Base-by-base conservation (phyloP, 1,284 basidiomycete species). In the Tranzscheliella williamsii region DNA sequence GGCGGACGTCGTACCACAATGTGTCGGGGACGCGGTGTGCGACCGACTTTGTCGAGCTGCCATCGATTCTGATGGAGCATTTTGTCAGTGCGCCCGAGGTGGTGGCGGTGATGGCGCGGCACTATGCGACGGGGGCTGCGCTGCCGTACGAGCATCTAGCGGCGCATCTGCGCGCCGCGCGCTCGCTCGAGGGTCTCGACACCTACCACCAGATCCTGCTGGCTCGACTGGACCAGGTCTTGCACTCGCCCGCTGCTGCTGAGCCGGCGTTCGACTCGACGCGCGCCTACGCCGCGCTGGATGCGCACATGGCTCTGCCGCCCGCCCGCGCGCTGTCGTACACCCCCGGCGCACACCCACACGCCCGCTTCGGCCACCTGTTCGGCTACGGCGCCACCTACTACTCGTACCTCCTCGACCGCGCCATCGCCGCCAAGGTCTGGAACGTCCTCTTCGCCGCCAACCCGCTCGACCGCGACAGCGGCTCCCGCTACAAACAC, bases 31-130 rank as follows among this genome's bases (percentile, higher is more conserved):
- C 94, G 2, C 88, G 95, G n/a, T 97, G 93, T 75, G 90, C 95
- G 0, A 98, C 94, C 0, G 94, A 98, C 78, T 96, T 98, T 75
- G 94, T 97, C 65, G 94, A 98, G 76, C 82, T 98, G 3, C 95
- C 94, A 0, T 97, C 93, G 9, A 95, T 98, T 68, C 85, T 98
- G 18, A 98, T 98, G 95, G 95, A 98, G 78, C 91, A 93, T 75
- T 84, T 98, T 81, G 84, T 95, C 29, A 87, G 84, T 32, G 92
- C 92, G 0, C 86, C 90, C 0, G 79, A 81, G 7, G 91, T 97
- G 15, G 84, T 97, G 13, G 84, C 86, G 7, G 84, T 95, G 13
- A 91, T 96, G 26, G 81, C 83, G 4, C 76, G 76, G n/a, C 83
- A 84, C 67, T 79, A 82, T 65, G 58, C 71, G 16, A 83, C 89